Conservation (phyloP, 805 yeast species). For the Saturnispora mendoncae region DNA sequence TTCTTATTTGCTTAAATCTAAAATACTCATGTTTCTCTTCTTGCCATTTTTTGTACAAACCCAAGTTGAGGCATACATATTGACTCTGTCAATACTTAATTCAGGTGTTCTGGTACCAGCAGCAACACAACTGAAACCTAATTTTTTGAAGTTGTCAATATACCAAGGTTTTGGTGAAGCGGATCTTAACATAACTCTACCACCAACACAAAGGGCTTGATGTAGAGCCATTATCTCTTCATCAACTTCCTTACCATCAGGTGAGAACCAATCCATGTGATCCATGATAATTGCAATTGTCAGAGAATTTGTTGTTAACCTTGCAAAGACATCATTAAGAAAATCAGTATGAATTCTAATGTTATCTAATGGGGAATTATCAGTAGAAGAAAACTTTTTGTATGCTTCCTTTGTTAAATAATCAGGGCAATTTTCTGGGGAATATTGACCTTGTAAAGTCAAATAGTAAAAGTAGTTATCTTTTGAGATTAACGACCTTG, state of each 20-base stretch:
- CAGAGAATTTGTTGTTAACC: slow-evolving; percentile 52
- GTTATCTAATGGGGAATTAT: slow-evolving; percentile 49
- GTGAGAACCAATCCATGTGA: slow-evolving; percentile 88
- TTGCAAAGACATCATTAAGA: slow-evolving; percentile 62
- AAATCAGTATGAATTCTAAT: slow-evolving; percentile 75
- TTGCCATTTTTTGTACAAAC: slow-evolving; percentile 49
- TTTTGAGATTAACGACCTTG: slow-evolving; percentile 49
- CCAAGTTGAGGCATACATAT: slow-evolving; percentile 89
- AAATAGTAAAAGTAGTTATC: slow-evolving; percentile 78
- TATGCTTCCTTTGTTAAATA: slow-evolving; percentile 57
- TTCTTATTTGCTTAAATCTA: slow-evolving; percentile 21
- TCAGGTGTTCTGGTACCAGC: slow-evolving; percentile 62
- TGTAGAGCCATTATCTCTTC: slow-evolving; percentile 58
- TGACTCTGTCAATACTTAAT: slow-evolving; percentile 63
- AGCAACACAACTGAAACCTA: slow-evolving; percentile 60
- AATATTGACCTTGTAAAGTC: slow-evolving; percentile 52
- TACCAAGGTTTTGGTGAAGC: slow-evolving; percentile 76
- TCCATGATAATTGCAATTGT: slow-evolving; percentile 81
- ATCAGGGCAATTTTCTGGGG: slow-evolving; percentile 62
- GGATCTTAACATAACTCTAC: slow-evolving; percentile 68
- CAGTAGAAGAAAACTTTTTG: slow-evolving; percentile 35
- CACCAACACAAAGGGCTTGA: slow-evolving; percentile 54
- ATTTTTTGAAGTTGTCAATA: slow-evolving; percentile 53
- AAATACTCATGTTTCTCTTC: slow-evolving; percentile 44
- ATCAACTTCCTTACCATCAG: slow-evolving; percentile 52